A percentile compares a stretch with the other conserved stretches of the same genome.
Evolutionary conservation across 352 stramenopile species (phyloP).

Genomic region (Aphanomyces euteiches): DNA sequence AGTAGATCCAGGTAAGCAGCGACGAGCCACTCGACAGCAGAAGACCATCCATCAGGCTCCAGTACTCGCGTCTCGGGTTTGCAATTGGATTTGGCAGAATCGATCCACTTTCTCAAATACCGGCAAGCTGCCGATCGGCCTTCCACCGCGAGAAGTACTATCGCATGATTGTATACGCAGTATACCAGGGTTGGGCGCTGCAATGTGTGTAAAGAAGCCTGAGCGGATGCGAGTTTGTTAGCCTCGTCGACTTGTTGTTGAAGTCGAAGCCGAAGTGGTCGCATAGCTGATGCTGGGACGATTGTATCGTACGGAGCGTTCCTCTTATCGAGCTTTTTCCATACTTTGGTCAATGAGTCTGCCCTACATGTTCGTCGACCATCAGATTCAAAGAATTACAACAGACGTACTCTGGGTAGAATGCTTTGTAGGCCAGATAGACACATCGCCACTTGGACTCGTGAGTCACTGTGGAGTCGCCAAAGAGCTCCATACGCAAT

Average conservation of each 20-base stretch:
- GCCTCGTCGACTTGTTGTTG: constrained; percentile 10
- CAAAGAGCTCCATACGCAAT: constrained; percentile 2
- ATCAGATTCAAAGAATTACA: background rate
- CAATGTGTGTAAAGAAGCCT: background rate
- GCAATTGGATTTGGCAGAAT: constrained; percentile 1
- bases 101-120: constrained; percentile 8
- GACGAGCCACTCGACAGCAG: background rate
- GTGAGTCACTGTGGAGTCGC: background rate
- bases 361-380: background rate
- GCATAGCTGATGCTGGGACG: background rate
- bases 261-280: constrained; percentile 1
- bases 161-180: constrained; percentile 5
- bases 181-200: background rate
- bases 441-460: background rate
- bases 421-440: constrained; percentile 7
- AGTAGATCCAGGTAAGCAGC: constrained; percentile 17
- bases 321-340: constrained; percentile 7
- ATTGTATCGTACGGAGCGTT: background rate
- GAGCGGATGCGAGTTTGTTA: background rate
- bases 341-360: constrained; percentile 6
- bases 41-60: background rate
- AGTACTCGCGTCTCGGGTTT: background rate
- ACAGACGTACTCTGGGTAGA: background rate
- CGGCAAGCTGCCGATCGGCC: background rate
- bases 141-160: background rate